Evolutionary conservation across 371 early-diverging fungal genomes (phyloP), one percentile per base, ranked within the genome.

Genomic region (Mucor circinelloides): DNA sequence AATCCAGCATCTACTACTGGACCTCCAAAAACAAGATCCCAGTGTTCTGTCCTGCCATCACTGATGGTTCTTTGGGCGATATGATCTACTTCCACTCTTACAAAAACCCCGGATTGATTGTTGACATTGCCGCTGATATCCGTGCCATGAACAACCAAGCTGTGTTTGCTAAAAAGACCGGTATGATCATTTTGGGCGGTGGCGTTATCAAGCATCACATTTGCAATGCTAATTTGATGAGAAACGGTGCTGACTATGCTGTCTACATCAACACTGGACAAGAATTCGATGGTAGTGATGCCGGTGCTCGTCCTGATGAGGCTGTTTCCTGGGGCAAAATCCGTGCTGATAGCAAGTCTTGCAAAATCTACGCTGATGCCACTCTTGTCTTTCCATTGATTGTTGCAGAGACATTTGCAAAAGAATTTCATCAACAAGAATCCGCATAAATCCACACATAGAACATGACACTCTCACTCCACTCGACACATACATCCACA

Each of bases 241-340:
- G 99, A 66, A 99, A 99, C 78, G 99, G 99, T 27, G 95, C 99
- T 6, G 99, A 99, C 74, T 98, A 91, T 76, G 95, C 99, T 10
- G 99, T 99, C 2, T 96, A 96, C 69, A 90, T 99, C 78, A 99
- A 99, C 76, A 99, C 99, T 0, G 99, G 94, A 1, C 96, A 95
- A 72, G 99, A 99, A 77, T 99, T 94, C 84, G 99, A 99, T 82
- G 99, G 99, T 48, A 94, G 95, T 76, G 99, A 99, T 86, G 96
- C 99, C 15, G 99, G 99, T 9, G 99, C 99, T 5, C 87, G 93
- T 36, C 96, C 99, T 4, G 99, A 99, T 65, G 99, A 99, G 75
- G 99, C 99, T 9, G 93, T 99, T 32, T 95, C 95, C 19, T 99
- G 99, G 99, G 99, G 99, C 40, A 99, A 99, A 82, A 98, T 99